A percentile compares a stretch with the other conserved stretches of the same genome.
Conservation (phyloP, 371 early-diverging fungal species). For the Syncephalis plumigaleata region DNA sequence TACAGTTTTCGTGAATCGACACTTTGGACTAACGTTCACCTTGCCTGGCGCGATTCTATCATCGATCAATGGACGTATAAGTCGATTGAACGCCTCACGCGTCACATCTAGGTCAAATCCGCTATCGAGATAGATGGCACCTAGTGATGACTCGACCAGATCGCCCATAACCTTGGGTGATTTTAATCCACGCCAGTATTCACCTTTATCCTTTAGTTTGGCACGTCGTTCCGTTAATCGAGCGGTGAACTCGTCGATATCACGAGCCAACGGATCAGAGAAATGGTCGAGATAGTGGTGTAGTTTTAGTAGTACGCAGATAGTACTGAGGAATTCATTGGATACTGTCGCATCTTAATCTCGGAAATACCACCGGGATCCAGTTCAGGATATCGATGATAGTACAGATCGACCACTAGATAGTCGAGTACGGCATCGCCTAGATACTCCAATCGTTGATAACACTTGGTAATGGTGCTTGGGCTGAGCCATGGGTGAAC, state of each 20-base stretch:
- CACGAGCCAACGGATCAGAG: conserved; percentile 25
- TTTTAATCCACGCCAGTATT: conserved; percentile 48
- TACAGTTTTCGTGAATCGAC: too few relatives aligned
- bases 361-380: conserved; percentile 52
- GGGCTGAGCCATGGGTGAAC: conserved; percentile 65
- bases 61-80: too few relatives aligned
- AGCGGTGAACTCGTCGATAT: conserved; percentile 22
- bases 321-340: conserved; percentile 66
- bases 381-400: conserved; percentile 26
- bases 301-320: conserved; percentile 38
- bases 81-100: too few relatives aligned
- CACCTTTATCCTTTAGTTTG: conserved; percentile 16
- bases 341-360: conserved; percentile 69
- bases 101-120: conserved; percentile 23
- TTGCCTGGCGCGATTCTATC: too few relatives aligned
- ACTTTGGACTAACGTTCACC: too few relatives aligned
- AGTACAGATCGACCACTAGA: conserved; percentile 56
- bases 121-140: conserved; percentile 77
- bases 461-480: conserved; percentile 39
- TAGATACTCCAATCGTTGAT: conserved; percentile 85
- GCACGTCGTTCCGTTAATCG: conserved; percentile 21
- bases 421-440: conserved; percentile 89
- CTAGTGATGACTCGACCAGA: conserved; percentile 72
- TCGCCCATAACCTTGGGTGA: conserved; percentile 83
- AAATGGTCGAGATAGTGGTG: conserved; percentile 45